Base-by-base conservation (phyloP, 345 rosid species). In the Barbarea vulgaris region DNA sequence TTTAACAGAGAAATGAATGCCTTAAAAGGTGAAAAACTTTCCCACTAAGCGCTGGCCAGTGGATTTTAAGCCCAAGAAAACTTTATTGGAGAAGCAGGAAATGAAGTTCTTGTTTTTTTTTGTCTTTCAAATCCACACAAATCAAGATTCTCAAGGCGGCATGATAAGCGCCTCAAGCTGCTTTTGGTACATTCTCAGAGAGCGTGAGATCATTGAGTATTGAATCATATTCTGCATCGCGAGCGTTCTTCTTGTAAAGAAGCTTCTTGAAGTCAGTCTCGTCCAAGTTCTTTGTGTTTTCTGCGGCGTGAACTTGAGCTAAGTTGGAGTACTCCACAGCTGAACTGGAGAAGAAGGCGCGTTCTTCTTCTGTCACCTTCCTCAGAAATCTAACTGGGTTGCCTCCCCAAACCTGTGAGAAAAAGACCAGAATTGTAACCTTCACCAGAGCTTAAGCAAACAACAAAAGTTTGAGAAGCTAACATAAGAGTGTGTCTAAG, bases 391-490 rank as follows among this genome's bases (percentile, higher is more conserved):
- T 85, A 48, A 96, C 98, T 24, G 98, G 98, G 76, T 86, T 93
- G 25, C 98, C 98, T 80, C 91, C 98, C 98, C 96, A 93, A 17
- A 93, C 89, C 98, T 90, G 82, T 54, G 58, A 42, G 36, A 27
- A 52, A 1, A 41, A 41, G n/a, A 15, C 22, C 21, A 15, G 22
- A 39, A 15, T 9, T 24, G 21, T 41, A 62, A 24, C 57, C 57
- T 50, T 70, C 17, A 48, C 12, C 24, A 25, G 30, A 14, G 61
- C 47, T 39, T 50, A 10, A 59, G n/a, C 36, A 64, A 56, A 21
- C 7, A 64, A 59, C 57, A 33, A 39, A 36, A 17, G 14, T 34
- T 44, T 34, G 42, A 46, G 42, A 55, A 62, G 64, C 55, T 64
- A 25, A 46, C 12, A 65, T 27, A 57, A 63, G 61, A 69, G 36